These are phyloP conservation scores for Cytospora piceae DNA, from an alignment of 2,329 filamentous ascomycete genomes.

Conservation along the genomic window DNA sequence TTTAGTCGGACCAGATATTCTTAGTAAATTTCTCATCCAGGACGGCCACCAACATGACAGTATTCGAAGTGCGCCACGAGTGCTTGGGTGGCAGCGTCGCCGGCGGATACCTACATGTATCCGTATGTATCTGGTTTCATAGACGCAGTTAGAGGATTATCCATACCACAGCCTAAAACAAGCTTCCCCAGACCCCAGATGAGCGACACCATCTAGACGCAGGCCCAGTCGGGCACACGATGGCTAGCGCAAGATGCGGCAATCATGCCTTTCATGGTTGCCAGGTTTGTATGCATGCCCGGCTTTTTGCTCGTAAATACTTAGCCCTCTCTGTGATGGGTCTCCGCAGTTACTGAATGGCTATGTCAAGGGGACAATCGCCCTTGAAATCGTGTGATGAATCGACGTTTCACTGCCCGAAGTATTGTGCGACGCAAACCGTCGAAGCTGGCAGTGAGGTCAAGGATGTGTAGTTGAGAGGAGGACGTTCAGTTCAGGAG, in stretches of 20 bases:
- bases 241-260: slow-evolving; percentile 26
- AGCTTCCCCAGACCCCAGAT: slow-evolving; percentile 9
- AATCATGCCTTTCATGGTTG: not conserved
- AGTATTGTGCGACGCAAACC: slow-evolving; percentile 28
- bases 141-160: slow-evolving; percentile 2
- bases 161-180: slow-evolving; percentile 12
- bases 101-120: slow-evolving; percentile 20
- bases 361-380: slow-evolving; percentile 16
- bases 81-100: slow-evolving; percentile 14
- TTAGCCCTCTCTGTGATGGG: not conserved
- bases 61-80: slow-evolving; percentile 20
- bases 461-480: slow-evolving; percentile 13
- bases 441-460: slow-evolving; percentile 16
- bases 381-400: slow-evolving; percentile 15
- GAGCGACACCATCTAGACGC: slow-evolving; percentile 17
- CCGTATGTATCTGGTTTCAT: not conserved
- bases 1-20: slow-evolving; percentile 15
- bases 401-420: slow-evolving; percentile 25
- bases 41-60: slow-evolving; percentile 25
- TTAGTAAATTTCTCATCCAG: slow-evolving; percentile 12
- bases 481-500: not conserved
- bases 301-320: slow-evolving; percentile 6
- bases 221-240: slow-evolving; percentile 20
- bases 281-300: slow-evolving; percentile 19
- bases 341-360: slow-evolving; percentile 7